phyloP scores from a whole-genome alignment of 352 stramenopile species.

The Phytophthora crassamura region DNA sequence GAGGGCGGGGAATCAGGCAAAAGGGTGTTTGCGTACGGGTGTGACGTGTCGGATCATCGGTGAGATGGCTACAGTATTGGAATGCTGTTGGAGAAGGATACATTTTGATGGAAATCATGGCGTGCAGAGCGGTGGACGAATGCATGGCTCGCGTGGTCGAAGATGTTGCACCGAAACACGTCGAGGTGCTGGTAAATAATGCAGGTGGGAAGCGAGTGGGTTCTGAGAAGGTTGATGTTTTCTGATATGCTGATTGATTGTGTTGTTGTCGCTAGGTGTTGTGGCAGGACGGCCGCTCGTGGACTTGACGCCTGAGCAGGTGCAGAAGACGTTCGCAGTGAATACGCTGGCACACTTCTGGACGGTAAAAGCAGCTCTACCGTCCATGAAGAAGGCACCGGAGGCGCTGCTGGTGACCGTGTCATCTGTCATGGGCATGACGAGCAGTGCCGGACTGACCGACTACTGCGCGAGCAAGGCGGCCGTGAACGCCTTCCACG shows the following conservation, averaged over 20 bases:
- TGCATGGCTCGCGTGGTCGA: slow-evolving; percentile 38
- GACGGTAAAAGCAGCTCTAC: slow-evolving; percentile 66
- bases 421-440: slow-evolving; percentile 84
- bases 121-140: slow-evolving; percentile 37
- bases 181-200: slow-evolving; percentile 71
- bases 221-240: not conserved
- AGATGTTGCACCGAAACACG: slow-evolving; percentile 47
- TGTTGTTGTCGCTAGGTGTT: slow-evolving; percentile 51
- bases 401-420: slow-evolving; percentile 71
- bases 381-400: slow-evolving; percentile 60
- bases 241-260: not conserved
- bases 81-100: not conserved
- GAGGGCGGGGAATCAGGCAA: not conserved
- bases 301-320: slow-evolving; percentile 48
- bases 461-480: slow-evolving; percentile 88
- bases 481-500: slow-evolving; percentile 76
- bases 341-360: slow-evolving; percentile 83
- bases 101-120: not conserved
- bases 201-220: slow-evolving; percentile 34
- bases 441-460: slow-evolving; percentile 58
- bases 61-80: slow-evolving; percentile 30
- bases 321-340: slow-evolving; percentile 63
- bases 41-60: slow-evolving; percentile 69
- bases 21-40: slow-evolving; percentile 52
- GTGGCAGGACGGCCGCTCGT: slow-evolving; percentile 49